phyloP scores from a whole-genome alignment of 768 basidiomycete genomes.

The Auricularia sp. region DNA sequence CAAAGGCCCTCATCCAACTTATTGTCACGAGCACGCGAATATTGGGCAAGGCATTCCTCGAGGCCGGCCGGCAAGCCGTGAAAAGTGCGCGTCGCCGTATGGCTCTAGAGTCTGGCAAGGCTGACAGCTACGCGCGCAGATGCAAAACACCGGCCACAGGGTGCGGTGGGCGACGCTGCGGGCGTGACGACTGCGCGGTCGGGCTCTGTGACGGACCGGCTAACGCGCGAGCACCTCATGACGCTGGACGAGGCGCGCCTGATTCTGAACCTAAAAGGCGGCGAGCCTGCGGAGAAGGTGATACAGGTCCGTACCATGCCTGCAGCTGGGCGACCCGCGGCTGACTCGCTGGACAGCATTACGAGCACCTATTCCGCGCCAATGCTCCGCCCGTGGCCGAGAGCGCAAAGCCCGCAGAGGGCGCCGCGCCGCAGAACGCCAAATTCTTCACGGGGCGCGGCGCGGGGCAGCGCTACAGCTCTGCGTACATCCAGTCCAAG shows the following conservation, averaged over 20 bases:
- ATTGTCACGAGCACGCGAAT: constrained; percentile 67
- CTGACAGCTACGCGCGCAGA: constrained; percentile 34
- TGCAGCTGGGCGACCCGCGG: not conserved
- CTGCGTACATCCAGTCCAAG: constrained; percentile 94
- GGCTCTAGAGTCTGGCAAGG: not conserved
- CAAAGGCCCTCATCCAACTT: constrained; percentile 70
- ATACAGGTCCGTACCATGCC: constrained; percentile 47
- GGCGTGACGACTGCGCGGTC: constrained; percentile 69
- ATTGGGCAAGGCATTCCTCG: constrained; percentile 82
- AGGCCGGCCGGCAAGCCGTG: constrained; percentile 84
- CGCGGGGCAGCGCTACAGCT: constrained; percentile 40
- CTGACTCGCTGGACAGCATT: constrained; percentile 45
- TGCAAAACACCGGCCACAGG: constrained; percentile 72
- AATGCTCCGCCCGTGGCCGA: constrained; percentile 51
- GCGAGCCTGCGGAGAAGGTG: constrained; percentile 55
- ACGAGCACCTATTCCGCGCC: constrained; percentile 85
- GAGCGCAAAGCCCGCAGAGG: constrained; percentile 17
- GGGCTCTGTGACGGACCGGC: constrained; percentile 64
- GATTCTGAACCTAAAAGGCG: constrained; percentile 80
- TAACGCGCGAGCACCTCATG: constrained; percentile 84
- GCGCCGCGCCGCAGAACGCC: constrained; percentile 29
- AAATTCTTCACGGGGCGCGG: constrained; percentile 27
- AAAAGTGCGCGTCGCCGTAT: constrained; percentile 54
- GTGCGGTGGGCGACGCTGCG: constrained; percentile 53
- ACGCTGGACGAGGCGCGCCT: constrained; percentile 90